These are phyloP conservation scores for Penicillium sclerotigenum DNA, from an alignment of 2,329 filamentous ascomycete genomes.

Conservation along the genomic window DNA sequence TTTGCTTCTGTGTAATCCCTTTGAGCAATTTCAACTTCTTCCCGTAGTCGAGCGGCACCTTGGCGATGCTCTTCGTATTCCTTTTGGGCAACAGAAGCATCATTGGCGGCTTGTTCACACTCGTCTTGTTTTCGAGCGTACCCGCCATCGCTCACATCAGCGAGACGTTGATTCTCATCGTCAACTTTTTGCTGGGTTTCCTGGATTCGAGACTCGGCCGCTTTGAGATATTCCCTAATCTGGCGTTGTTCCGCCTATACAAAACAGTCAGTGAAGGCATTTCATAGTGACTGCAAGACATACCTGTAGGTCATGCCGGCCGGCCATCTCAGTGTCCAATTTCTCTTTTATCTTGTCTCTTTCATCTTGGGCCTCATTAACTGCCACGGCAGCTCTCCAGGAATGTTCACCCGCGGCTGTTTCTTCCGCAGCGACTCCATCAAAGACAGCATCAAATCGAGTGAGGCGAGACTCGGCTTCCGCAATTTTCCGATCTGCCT, in stretches of 20 bases:
- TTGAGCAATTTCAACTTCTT: slow-evolving; percentile 36
- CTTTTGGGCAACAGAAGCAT: slow-evolving; percentile 46
- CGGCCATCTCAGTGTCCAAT: slow-evolving; percentile 53
- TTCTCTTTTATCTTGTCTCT: slow-evolving; percentile 50
- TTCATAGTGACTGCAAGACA: not conserved
- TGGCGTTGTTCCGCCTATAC: slow-evolving; percentile 61
- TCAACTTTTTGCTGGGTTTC: slow-evolving; percentile 47
- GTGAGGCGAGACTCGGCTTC: slow-evolving; percentile 44
- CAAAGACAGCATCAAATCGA: slow-evolving; percentile 47
- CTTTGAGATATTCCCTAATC: slow-evolving; percentile 58
- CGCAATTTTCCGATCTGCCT: slow-evolving; percentile 49
- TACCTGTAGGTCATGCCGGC: slow-evolving; percentile 54
- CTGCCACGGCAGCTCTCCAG: slow-evolving; percentile 43
- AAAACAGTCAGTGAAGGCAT: slow-evolving; percentile 3
- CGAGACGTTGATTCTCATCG: slow-evolving; percentile 55
- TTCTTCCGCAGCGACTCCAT: slow-evolving; percentile 38
- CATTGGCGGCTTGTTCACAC: slow-evolving; percentile 57
- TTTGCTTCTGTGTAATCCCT: slow-evolving; percentile 25
- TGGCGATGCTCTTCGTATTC: slow-evolving; percentile 43
- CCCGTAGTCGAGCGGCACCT: slow-evolving; percentile 35
- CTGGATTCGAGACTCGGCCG: slow-evolving; percentile 46
- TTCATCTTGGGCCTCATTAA: slow-evolving; percentile 48
- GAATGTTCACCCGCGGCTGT: slow-evolving; percentile 44
- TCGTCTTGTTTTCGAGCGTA: slow-evolving; percentile 60
- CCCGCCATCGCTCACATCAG: slow-evolving; percentile 66